A percentile compares a stretch with the other conserved stretches of the same genome.
These are phyloP conservation scores for Cucumis cinereus DNA, from an alignment of 306 rosid species.

Conservation along the genomic window DNA sequence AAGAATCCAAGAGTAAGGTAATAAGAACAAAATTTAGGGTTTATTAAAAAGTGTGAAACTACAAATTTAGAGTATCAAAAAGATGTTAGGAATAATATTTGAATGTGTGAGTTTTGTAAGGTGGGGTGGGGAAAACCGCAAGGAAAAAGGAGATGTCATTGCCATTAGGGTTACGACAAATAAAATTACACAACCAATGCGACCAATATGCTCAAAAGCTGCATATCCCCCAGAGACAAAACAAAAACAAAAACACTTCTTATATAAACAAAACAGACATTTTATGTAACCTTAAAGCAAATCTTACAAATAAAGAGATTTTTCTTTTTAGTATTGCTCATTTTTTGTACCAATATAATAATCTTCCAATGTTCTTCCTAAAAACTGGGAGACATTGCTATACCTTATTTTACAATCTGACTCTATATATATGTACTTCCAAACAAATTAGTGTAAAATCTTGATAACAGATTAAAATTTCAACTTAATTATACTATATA, in stretches of 20 bases:
- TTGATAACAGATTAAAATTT: no score
- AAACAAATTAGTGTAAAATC: neutral
- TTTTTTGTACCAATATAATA: neutral
- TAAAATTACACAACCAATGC: neutral
- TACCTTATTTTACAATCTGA: neutral
- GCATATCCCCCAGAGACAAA: neutral
- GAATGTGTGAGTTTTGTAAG: neutral
- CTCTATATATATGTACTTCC: neutral
- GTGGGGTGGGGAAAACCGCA: neutral
- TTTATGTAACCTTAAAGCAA: neutral
- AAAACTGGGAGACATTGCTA: neutral
- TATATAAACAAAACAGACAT: neutral
- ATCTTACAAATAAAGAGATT: neutral
- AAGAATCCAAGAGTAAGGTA: no score
- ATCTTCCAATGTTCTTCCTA: neutral
- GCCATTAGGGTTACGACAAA: neutral
- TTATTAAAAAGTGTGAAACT: neutral
- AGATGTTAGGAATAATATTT: neutral
- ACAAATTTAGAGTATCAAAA: neutral
- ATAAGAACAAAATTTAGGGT: no score
- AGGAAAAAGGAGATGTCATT: neutral
- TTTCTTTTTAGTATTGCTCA: neutral
- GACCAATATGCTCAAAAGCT: neutral
- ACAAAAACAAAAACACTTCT: neutral
- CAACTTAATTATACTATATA: neutral